These are phyloP conservation scores for Citrus australasica DNA, from an alignment of 345 rosid genomes.

Conservation along the genomic window DNA sequence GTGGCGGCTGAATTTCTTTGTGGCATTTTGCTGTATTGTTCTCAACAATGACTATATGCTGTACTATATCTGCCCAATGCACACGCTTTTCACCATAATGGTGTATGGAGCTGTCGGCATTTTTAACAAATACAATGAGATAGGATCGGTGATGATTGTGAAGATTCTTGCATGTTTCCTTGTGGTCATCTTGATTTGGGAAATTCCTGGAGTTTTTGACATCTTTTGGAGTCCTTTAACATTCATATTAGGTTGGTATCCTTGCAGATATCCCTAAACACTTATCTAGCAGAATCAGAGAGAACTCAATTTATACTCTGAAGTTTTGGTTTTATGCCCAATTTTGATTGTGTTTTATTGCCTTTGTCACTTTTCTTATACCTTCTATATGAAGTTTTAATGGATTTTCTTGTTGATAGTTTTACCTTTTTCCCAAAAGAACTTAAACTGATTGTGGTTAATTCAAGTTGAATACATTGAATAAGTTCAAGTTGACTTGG, in stretches of 20 bases:
- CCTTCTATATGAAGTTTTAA: neutral
- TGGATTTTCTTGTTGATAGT: neutral
- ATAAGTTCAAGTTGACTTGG: neutral
- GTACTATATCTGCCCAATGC: constrained; percentile 98
- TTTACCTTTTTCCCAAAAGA: neutral
- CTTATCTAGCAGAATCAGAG: neutral
- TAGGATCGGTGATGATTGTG: constrained; percentile 78
- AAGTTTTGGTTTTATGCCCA: neutral
- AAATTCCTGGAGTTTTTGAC: constrained; percentile 83
- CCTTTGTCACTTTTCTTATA: neutral
- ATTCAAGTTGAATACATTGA: neutral
- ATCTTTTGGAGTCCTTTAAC: constrained; percentile 78
- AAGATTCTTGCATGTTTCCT: constrained; percentile 86
- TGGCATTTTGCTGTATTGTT: constrained; percentile 82
- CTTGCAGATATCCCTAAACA: neutral
- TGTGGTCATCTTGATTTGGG: constrained; percentile 87
- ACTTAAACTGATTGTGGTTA: neutral
- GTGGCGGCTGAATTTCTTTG: constrained; percentile 98
- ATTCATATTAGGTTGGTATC: constrained; percentile 60
- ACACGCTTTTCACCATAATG: constrained; percentile 92
- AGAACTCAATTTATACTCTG: neutral
- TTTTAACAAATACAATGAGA: constrained; percentile 79
- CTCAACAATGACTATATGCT: constrained; percentile 95
- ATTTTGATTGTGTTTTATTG: neutral
- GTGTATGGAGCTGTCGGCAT: constrained; percentile 93